Conservation (phyloP, 2,329 filamentous ascomycete species). For the Metarhizium brunneum region DNA sequence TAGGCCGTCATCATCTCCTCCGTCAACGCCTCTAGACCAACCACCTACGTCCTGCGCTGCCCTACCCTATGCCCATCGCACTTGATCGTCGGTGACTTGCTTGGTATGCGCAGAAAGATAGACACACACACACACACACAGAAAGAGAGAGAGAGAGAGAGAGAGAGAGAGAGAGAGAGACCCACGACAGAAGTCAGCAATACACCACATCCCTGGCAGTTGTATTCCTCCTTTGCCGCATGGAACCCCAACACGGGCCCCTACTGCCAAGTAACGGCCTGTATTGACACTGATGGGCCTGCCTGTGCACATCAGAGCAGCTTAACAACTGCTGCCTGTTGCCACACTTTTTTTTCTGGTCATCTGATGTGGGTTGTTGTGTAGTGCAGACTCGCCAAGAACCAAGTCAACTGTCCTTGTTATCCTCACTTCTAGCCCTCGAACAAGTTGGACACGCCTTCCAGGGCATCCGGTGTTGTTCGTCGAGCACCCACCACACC, state of each 20-base stretch:
- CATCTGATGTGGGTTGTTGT: no score
- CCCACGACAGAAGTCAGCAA: background rate
- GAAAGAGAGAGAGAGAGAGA: no score
- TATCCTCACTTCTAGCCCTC: slow-evolving; percentile 18
- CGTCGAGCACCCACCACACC: slow-evolving; percentile 19
- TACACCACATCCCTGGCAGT: background rate
- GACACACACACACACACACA: no score
- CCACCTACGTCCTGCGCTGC: background rate
- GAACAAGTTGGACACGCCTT: slow-evolving; percentile 46
- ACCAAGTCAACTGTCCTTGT: background rate
- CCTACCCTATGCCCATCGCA: background rate
- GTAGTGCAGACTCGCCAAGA: background rate
- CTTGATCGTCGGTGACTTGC: background rate
- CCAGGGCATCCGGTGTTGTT: slow-evolving; percentile 39
- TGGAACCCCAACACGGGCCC: background rate
- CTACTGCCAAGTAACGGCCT: background rate
- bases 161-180: background rate
- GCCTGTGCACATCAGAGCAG: background rate
- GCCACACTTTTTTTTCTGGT: no score
- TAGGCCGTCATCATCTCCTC: background rate
- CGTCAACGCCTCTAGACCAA: background rate
- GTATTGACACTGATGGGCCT: background rate
- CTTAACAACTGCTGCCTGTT: background rate
- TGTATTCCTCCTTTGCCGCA: background rate
- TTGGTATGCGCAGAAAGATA: background rate